Evolutionary conservation across 2,329 filamentous ascomycete species (phyloP).

Genomic region (Chaetomiaceae sp.): DNA sequence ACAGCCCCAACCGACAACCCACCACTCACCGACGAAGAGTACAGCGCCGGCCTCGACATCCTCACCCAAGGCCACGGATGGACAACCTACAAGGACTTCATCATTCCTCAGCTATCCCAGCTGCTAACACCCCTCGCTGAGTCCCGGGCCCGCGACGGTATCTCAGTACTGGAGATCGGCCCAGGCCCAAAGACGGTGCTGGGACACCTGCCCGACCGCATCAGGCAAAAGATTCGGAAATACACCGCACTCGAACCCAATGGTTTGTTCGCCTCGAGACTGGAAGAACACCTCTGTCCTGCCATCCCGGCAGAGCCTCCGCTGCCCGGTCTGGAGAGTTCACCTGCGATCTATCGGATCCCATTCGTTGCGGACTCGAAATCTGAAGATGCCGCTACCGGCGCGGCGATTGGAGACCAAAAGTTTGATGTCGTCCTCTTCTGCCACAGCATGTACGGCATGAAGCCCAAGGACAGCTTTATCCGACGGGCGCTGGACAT

Average conservation of each 20-base stretch:
- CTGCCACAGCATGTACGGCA: slow-evolving; percentile 61
- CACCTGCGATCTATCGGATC: slow-evolving; percentile 36
- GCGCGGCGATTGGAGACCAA: slow-evolving; percentile 27
- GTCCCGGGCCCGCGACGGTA: slow-evolving; percentile 33
- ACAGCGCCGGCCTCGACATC: slow-evolving; percentile 44
- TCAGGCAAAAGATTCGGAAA: slow-evolving; percentile 41
- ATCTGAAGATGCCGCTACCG: slow-evolving; percentile 9
- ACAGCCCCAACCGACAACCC: slow-evolving; percentile 28
- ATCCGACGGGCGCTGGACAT: slow-evolving; percentile 45
- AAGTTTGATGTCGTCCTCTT: slow-evolving; percentile 55
- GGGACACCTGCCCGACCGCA: slow-evolving; percentile 39
- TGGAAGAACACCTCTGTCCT: slow-evolving; percentile 41
- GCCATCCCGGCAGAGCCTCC: slow-evolving; percentile 26
- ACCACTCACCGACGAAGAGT: slow-evolving; percentile 44
- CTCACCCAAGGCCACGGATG: slow-evolving; percentile 35
- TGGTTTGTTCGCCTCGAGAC: slow-evolving; percentile 37
- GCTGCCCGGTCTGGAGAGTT: slow-evolving; percentile 37
- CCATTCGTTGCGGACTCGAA: slow-evolving; percentile 35
- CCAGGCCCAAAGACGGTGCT: slow-evolving; percentile 54
- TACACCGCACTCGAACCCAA: slow-evolving; percentile 56
- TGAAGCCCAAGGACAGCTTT: slow-evolving; percentile 44
- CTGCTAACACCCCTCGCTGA: slow-evolving; percentile 39
- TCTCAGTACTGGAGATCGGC: slow-evolving; percentile 57
- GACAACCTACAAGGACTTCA: slow-evolving; percentile 46
- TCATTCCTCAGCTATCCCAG: slow-evolving; percentile 45